Percentiles rank a stretch among this genome's conserved stretches.
phyloP scores from a whole-genome alignment of 2,329 filamentous ascomycete genomes.

The Amesomyces nigricolor region DNA sequence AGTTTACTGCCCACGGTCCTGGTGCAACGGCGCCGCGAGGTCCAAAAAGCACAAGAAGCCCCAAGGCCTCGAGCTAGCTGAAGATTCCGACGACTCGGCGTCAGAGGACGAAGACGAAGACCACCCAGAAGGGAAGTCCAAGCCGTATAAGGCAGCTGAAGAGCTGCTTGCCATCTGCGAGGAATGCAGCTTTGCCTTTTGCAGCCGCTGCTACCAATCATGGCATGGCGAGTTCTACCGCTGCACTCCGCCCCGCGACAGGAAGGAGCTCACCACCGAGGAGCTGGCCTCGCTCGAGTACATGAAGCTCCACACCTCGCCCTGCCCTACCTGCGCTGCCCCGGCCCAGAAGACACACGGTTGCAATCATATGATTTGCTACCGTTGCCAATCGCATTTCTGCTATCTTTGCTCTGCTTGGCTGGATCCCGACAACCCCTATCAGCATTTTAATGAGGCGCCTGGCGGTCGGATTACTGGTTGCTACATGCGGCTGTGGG shows the following conservation, averaged over 20 bases:
- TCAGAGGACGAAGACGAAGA: slow-evolving; percentile 37
- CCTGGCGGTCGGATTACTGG: slow-evolving; percentile 47
- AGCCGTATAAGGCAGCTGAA: slow-evolving; percentile 36
- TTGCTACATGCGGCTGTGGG: slow-evolving; percentile 87
- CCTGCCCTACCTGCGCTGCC: slow-evolving; percentile 81
- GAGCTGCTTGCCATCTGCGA: slow-evolving; percentile 80
- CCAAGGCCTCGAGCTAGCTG: slow-evolving; percentile 55
- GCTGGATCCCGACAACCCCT: slow-evolving; percentile 75
- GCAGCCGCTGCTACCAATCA: slow-evolving; percentile 60
- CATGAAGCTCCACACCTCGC: slow-evolving; percentile 71
- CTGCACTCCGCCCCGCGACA: slow-evolving; percentile 61
- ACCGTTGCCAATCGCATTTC: slow-evolving; percentile 84
- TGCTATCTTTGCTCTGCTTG: slow-evolving; percentile 92
- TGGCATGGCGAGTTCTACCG: slow-evolving; percentile 85
- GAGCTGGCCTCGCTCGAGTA: slow-evolving; percentile 85
- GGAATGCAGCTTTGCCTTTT: slow-evolving; percentile 87
- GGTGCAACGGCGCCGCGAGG: slow-evolving; percentile 85
- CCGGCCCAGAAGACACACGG: slow-evolving; percentile 87
- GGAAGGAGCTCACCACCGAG: slow-evolving; percentile 70
- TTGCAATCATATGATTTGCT: slow-evolving; percentile 96
- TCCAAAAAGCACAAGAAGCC: slow-evolving; percentile 70
- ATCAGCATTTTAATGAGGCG: slow-evolving; percentile 75
- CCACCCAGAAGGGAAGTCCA: slow-evolving; percentile 20
- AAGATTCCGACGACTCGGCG: slow-evolving; percentile 45
- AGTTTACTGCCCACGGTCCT: slow-evolving; percentile 83